Base-by-base conservation (phyloP, 176 grass and related monocot species). In the Juncus inflexus region DNA sequence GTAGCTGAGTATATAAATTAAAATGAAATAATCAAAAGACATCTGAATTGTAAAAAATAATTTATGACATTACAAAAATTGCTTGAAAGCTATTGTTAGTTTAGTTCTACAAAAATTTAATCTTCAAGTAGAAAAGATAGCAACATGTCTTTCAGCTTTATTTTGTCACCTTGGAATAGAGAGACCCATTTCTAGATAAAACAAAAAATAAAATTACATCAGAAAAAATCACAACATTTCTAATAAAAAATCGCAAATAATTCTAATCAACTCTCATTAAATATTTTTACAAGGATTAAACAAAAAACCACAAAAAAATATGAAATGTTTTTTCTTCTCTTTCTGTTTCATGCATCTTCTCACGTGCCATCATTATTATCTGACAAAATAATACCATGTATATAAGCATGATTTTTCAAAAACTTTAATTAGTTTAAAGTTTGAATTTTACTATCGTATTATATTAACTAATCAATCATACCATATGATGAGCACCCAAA, bases 341-440 rank as follows among this genome's bases (percentile, higher is more conserved):
- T 16, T 7, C 40, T 57, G 40, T 5, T 37, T 53, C 43, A 47
- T 47, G 43, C 6, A 47, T 47, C 43, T 77, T 83, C 78, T 89
- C 85, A 95, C 90, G 82, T 95, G 82, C 80, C 90, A 89, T 89
- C 90, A 89, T 78, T 86, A 83, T 95, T 83, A 95, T 89, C 90
- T 89, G 82, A 72, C 55, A 89, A 83, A 86, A 89, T 83, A 87
- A 85, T 61, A 85, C 73, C 41, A 70, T 83, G 55, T 81, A 80
- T 47, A 47, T 47, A 6, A 47, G 4, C 43, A 5, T 47, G 9
- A 47, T 47, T 47, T 47, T 6, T 5, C 43, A 47, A 47, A 5
- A 5, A 47, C 1, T 47, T 9, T 47, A 47, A 47, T 6, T 1
- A 28, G 19, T 28, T 28, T 28, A 1, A 28, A 28, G 19, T 28